Conservation (phyloP, 2,329 filamentous ascomycete species). For the Fusarium chuoi region DNA sequence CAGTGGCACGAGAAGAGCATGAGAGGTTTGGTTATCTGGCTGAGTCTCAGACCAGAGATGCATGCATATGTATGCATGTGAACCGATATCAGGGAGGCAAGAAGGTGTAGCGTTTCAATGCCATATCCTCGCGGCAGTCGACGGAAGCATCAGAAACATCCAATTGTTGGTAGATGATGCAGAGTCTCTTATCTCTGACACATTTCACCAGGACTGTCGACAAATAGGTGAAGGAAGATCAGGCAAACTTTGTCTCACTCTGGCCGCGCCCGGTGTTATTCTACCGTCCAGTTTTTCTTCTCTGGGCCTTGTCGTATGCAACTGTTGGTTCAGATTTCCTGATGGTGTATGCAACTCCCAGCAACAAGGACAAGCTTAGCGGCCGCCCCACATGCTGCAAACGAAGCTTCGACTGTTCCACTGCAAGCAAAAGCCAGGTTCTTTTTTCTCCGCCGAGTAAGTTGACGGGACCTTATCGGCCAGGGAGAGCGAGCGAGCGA, state of each 20-base stretch:
- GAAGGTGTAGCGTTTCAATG: not conserved
- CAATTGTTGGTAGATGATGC: not conserved
- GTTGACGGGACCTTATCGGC: conserved; percentile 36
- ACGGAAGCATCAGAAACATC: conserved; percentile 13
- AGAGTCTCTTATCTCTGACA: conserved; percentile 5
- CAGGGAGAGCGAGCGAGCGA: not conserved
- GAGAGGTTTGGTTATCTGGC: not conserved
- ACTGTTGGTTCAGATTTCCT: conserved; percentile 28
- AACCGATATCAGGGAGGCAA: not conserved
- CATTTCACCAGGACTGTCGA: not conserved
- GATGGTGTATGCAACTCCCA: conserved; percentile 35
- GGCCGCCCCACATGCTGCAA: conserved; percentile 43
- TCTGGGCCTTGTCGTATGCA: conserved; percentile 30
- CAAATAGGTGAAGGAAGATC: not conserved
- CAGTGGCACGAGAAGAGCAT: not conserved
- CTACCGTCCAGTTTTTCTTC: conserved; percentile 13
- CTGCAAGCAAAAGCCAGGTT: conserved; percentile 7
- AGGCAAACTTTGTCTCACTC: conserved; percentile 27
- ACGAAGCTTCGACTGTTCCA: conserved; percentile 28
- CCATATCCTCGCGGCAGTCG: not conserved
- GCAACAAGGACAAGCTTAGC: conserved; percentile 19
- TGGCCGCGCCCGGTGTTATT: conserved; percentile 30
- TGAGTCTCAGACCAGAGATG: conserved; percentile 22
- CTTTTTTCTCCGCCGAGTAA: conserved; percentile 17
- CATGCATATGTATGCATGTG: not conserved